Evolutionary conservation across 78 protist species (phyloP).

Genomic region (Dictyostelium firmibasis): DNA sequence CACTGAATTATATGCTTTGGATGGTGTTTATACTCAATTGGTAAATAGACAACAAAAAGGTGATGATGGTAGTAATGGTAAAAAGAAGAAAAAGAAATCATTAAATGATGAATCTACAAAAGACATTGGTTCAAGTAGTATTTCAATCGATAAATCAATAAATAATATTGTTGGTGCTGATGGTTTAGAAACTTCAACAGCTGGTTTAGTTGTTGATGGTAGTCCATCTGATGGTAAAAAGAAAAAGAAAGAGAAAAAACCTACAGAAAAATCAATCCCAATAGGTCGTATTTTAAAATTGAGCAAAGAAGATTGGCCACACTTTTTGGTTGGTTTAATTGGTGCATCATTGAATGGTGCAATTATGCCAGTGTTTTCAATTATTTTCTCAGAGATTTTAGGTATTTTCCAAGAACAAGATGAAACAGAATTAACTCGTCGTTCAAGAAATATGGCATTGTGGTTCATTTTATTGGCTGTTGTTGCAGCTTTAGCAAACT

Average conservation of each 20-base stretch:
- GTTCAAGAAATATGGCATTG: constrained; percentile 1
- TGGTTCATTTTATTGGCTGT: constrained; percentile 55
- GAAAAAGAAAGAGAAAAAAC: constrained; percentile 35
- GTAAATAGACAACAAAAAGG: constrained; percentile 60
- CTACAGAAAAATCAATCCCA: constrained; percentile 6
- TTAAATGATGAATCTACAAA: background rate
- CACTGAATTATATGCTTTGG: constrained; percentile 29
- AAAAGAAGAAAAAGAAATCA: background rate
- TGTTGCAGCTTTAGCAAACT: constrained; percentile 42
- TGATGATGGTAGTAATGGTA: background rate
- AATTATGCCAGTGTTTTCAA: constrained; percentile 69
- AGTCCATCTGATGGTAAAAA: too few relatives aligned
- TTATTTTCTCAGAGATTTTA: constrained; percentile 61
- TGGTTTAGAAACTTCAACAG: background rate
- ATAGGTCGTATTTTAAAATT: constrained; percentile 26
- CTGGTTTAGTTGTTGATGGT: background rate
- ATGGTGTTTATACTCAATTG: constrained; percentile 65
- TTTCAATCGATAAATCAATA: background rate
- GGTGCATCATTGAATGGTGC: constrained; percentile 72
- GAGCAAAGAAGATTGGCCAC: constrained; percentile 52
- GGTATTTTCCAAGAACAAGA: constrained; percentile 34
- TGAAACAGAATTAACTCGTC: background rate
- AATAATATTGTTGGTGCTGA: background rate
- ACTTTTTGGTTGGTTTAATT: constrained; percentile 19
- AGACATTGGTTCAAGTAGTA: background rate